phyloP scores from a whole-genome alignment of 441 rosid genomes.

The Mallotus repandus region DNA sequence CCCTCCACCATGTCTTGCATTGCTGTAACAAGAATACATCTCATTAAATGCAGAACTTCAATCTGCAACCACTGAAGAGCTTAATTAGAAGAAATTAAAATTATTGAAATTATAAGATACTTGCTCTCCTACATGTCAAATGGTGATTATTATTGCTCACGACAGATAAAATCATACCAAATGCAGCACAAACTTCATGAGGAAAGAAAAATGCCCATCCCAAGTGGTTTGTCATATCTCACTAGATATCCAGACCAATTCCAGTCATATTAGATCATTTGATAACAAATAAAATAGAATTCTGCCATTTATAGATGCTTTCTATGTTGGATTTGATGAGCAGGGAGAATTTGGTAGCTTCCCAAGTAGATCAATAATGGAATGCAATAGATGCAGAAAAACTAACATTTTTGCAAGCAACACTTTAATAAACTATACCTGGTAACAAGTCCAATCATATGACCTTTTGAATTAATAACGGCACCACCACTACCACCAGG shows the following conservation, averaged over 20 bases:
- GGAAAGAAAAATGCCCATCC: not conserved
- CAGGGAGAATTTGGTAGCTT: not conserved
- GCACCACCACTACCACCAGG: slow-evolving; percentile 98
- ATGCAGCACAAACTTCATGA: not conserved
- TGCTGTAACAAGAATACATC: slow-evolving; percentile 51
- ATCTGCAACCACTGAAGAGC: slow-evolving; percentile 11
- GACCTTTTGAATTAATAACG: slow-evolving; percentile 72
- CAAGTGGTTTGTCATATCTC: not conserved
- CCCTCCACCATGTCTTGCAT: slow-evolving; percentile 90
- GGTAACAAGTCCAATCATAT: slow-evolving; percentile 93
- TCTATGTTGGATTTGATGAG: not conserved
- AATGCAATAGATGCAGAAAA: not conserved
- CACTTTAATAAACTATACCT: slow-evolving; percentile 43
- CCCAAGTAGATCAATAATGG: not conserved
- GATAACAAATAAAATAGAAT: not conserved
- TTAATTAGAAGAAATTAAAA: not conserved
- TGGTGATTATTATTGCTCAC: not conserved
- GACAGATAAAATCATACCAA: not conserved
- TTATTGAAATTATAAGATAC: not conserved
- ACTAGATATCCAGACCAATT: not conserved
- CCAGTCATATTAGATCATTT: not conserved
- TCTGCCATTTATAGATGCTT: not conserved
- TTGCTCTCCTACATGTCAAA: no score
- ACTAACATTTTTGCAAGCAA: slow-evolving; percentile 8
- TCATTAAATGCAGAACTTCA: slow-evolving; percentile 12